Evolutionary conservation across 2,329 filamentous ascomycete genomes (phyloP).

Genomic region (Colletotrichum shisoi): DNA sequence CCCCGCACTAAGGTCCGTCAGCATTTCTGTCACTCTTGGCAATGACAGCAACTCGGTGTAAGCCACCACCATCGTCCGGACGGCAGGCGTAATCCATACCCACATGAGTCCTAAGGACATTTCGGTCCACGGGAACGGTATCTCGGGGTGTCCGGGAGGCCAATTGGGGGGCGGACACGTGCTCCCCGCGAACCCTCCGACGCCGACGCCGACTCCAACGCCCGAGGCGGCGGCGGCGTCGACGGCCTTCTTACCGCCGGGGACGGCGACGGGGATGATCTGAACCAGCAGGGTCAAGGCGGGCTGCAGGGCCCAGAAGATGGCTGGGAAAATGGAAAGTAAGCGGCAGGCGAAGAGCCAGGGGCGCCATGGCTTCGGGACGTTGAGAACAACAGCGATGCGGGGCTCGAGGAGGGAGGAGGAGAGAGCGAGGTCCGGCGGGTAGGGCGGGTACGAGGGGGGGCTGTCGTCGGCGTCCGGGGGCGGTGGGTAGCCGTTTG

Average conservation of each 20-base stretch:
- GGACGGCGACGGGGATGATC: slow-evolving; percentile 56
- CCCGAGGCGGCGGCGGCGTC: slow-evolving; percentile 26
- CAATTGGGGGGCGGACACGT: slow-evolving; percentile 32
- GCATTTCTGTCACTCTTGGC: not conserved
- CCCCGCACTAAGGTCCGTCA: slow-evolving; percentile 66
- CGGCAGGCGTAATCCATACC: slow-evolving; percentile 57
- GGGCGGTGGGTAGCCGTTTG: slow-evolving; percentile 17
- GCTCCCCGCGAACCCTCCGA: slow-evolving; percentile 59
- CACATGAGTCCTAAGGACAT: slow-evolving; percentile 76
- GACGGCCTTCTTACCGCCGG: slow-evolving; percentile 40
- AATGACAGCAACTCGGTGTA: not conserved
- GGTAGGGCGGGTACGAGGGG: slow-evolving; percentile 25
- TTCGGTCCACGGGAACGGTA: slow-evolving; percentile 65
- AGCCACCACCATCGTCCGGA: not conserved
- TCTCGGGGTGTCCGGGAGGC: slow-evolving; percentile 30
- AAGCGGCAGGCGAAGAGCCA: slow-evolving; percentile 77
- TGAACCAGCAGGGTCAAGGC: slow-evolving; percentile 73
- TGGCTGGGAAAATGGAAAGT: slow-evolving; percentile 72
- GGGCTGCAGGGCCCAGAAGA: slow-evolving; percentile 75
- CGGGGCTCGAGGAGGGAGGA: slow-evolving; percentile 72
- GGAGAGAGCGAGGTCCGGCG: slow-evolving; percentile 34
- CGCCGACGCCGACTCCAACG: slow-evolving; percentile 25
- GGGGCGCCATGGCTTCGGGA: slow-evolving; percentile 75
- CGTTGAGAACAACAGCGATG: slow-evolving; percentile 78
- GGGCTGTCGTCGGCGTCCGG: slow-evolving; percentile 1